A percentile compares a stretch with the other conserved stretches of the same genome.
Evolutionary conservation across 148 eudicot species (phyloP).

Genomic region (Rheum nobile): DNA sequence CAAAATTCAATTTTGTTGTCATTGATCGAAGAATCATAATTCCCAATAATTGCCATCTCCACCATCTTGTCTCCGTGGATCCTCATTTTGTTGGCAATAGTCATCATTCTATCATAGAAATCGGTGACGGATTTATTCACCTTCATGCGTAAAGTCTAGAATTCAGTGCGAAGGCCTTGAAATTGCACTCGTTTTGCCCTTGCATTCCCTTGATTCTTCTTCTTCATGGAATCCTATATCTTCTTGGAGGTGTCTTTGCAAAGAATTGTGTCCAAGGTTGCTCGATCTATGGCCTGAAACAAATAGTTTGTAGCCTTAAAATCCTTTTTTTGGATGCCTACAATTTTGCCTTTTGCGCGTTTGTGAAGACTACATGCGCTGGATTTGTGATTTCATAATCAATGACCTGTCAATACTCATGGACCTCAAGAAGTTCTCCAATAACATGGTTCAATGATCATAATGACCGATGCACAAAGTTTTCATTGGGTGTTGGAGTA

Average conservation of each 20-base stretch:
- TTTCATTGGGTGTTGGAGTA: no score
- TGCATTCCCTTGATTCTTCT: constrained; percentile 15
- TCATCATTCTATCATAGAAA: background rate
- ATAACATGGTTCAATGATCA: no score
- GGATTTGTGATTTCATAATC: background rate
- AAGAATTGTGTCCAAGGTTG: constrained; percentile 18
- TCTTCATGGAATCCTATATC: constrained; percentile 22
- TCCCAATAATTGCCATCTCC: no score
- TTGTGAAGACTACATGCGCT: background rate
- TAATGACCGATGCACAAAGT: no score
- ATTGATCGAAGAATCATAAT: no score
- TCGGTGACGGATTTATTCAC: background rate
- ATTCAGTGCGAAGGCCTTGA: constrained; percentile 10
- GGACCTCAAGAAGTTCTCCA: no score
- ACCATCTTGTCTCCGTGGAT: no score
- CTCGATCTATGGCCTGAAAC: constrained; percentile 11
- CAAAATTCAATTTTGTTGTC: no score
- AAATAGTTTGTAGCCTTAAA: no score
- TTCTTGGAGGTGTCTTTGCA: constrained; percentile 17
- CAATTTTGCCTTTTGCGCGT: background rate
- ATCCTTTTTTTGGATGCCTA: background rate
- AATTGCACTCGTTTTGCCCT: constrained; percentile 13
- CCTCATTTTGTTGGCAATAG: no score
- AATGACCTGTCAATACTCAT: constrained; percentile 14
- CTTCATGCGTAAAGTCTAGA: constrained; percentile 16